These are phyloP conservation scores for Trichoderma simmonsii DNA, from an alignment of 2,329 filamentous ascomycete genomes.

Conservation along the genomic window DNA sequence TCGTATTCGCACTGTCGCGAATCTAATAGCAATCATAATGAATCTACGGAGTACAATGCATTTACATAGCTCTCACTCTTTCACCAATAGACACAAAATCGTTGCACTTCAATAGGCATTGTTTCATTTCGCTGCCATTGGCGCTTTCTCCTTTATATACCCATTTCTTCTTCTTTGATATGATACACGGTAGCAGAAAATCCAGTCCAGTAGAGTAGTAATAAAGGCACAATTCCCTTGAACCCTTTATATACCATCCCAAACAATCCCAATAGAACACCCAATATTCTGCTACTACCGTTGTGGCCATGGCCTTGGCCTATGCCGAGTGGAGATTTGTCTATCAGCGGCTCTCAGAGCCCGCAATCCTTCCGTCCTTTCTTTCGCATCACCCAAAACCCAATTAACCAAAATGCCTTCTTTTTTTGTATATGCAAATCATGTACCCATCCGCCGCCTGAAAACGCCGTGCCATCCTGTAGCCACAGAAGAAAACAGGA, in stretches of 20 bases:
- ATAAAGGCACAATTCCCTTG: constrained; percentile 20
- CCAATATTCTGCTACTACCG: constrained; percentile 29
- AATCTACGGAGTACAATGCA: not conserved
- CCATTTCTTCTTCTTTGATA: constrained; percentile 3
- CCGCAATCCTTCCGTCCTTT: constrained; percentile 17
- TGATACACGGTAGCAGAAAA: constrained; percentile 32
- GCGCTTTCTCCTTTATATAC: constrained; percentile 5
- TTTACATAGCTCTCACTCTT: not conserved
- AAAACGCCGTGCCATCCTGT: constrained; percentile 17
- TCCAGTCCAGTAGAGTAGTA: constrained; percentile 1
- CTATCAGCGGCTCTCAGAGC: constrained; percentile 35
- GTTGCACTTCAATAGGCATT: not conserved
- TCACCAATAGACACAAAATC: not conserved
- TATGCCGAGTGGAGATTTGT: constrained; percentile 51
- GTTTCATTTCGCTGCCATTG: constrained; percentile 11
- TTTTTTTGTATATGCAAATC: constrained; percentile 26
- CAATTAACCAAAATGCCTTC: constrained; percentile 17
- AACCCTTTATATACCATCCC: constrained; percentile 18
- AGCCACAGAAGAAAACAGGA: not conserved
- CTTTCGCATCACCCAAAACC: not conserved
- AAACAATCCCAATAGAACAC: not conserved
- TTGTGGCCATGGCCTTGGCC: constrained; percentile 27
- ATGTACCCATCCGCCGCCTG: constrained; percentile 21
- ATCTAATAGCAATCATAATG: not conserved
- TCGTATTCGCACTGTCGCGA: not conserved